Evolutionary conservation across 345 rosid species (phyloP), one percentile per base, ranked within the genome.

Genomic region (Moricandia moricandioides): DNA sequence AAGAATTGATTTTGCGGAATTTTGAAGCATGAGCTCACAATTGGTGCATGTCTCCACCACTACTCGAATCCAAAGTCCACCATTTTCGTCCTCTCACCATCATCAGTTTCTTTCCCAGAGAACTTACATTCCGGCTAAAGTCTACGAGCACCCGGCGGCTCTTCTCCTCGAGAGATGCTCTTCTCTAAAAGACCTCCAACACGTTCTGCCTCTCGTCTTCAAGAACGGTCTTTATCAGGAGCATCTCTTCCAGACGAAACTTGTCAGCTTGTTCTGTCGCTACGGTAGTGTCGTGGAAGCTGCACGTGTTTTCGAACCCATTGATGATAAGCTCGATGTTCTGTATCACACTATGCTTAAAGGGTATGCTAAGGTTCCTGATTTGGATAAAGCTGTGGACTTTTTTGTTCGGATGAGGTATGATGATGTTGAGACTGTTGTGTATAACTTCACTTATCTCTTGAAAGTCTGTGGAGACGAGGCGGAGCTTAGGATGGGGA

Each of bases 81-180:
- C 67, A 58, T 3, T 24, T 16, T 45, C 75, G 14, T 71, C 71
- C 24, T 71, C 75, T 60, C 34, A 30, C 16, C 73, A 67, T 67
- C 78, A 81, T 70, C 52, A n/a, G 51, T 52, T 78, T 3, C 84
- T 85, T 64, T 74, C 88, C 10, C 86, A 84, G 35, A 84, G 90
- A 85, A 77, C 43, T 33, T 73, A 86, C 79, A 89, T 91, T 57
- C 90, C 98, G 0, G 67, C 82, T 10, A 84, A 56, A 26, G 61
- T 56, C 33, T 56, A 56, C 34, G 61, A 56, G 34, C 61, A 56
- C 33, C 61, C 61, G 34, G 16, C 61, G 31, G 61, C 61, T 56
- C 61, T 56, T 2, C 61, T 56, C 61, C 61, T 56, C 16, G 61
- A 56, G 16, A 56, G 16, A 56, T 56, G 61, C 61, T 56, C 61